Conservation (phyloP, 2,329 filamentous ascomycete genomes). For the Tetracladium maxilliforme region DNA sequence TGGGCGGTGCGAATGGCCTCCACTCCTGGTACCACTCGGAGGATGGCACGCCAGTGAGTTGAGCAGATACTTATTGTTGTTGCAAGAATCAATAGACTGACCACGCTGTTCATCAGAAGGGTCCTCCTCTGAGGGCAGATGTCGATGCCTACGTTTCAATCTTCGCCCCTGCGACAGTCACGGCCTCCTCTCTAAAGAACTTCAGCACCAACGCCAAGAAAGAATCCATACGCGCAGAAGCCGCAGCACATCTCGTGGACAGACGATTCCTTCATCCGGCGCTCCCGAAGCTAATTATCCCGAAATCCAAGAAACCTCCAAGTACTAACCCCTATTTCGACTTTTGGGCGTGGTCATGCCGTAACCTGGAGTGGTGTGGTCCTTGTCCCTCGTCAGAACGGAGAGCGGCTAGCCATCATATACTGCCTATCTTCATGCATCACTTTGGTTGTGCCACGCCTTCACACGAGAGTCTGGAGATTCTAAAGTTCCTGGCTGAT, state of each 20-base stretch:
- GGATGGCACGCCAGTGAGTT: too few species aligned
- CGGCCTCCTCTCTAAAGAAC: conserved; percentile 44
- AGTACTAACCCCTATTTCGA: conserved; percentile 51
- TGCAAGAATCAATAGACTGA: too few species aligned
- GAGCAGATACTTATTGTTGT: too few species aligned
- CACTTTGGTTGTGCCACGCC: conserved; percentile 65
- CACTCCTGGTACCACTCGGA: too few species aligned
- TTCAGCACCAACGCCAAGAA: conserved; percentile 53
- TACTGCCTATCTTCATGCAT: conserved; percentile 62
- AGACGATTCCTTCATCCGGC: conserved; percentile 35
- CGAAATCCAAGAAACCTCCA: conserved; percentile 27
- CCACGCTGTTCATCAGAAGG: too few species aligned
- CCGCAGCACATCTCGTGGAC: conserved; percentile 38
- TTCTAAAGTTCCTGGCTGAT: conserved; percentile 40
- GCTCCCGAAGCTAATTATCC: conserved; percentile 24
- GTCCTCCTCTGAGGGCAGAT: conserved; percentile 40
- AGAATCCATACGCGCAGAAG: conserved; percentile 39
- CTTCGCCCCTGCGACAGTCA: conserved; percentile 45
- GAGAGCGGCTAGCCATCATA: conserved; percentile 47
- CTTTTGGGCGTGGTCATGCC: conserved; percentile 51
- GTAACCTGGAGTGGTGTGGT: conserved; percentile 50
- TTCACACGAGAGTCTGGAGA: conserved; percentile 46
- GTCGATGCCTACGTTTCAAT: conserved; percentile 52
- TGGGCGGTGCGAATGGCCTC: too few species aligned
- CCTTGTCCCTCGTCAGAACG: conserved; percentile 33